phyloP scores from a whole-genome alignment of 371 early-diverging fungal genomes.

The Mortierella polycephala region DNA sequence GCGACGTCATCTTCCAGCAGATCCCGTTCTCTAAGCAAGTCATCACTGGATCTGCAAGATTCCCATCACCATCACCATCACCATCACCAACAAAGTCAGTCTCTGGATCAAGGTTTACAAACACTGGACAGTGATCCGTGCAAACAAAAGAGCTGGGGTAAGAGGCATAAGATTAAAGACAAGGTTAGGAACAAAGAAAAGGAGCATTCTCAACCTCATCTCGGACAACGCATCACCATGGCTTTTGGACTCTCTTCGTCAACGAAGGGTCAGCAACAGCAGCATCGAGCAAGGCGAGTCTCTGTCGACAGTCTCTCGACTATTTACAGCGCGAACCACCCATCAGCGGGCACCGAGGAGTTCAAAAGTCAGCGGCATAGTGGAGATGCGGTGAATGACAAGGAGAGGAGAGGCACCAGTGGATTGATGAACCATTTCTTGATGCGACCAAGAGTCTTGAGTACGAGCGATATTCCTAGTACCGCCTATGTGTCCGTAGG shows the following conservation, averaged over 20 bases:
- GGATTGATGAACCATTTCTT: constrained; percentile 33
- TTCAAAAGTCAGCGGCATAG: neutral
- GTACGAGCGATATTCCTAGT: constrained; percentile 11
- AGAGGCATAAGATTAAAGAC: too few species aligned
- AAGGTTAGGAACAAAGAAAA: neutral
- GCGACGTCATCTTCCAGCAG: neutral
- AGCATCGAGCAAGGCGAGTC: constrained; percentile 4
- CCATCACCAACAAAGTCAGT: neutral
- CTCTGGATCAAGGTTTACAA: neutral
- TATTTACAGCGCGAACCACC: neutral
- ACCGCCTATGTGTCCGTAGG: neutral
- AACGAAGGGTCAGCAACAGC: neutral
- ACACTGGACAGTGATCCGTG: neutral
- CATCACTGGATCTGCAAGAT: neutral
- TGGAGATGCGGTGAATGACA: neutral
- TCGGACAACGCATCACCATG: constrained; percentile 29
- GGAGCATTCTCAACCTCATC: constrained; percentile 10
- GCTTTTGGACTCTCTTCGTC: constrained; percentile 34
- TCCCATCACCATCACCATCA: neutral
- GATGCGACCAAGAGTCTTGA: constrained; percentile 21
- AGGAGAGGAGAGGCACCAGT: constrained; percentile 18
- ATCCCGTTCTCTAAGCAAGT: neutral
- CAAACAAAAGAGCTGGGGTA: too few species aligned
- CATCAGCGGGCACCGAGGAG: neutral
- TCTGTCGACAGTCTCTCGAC: constrained; percentile 21